phyloP scores from a whole-genome alignment of 495 filamentous ascomycete genomes.

The Daldinia caldariorum region DNA sequence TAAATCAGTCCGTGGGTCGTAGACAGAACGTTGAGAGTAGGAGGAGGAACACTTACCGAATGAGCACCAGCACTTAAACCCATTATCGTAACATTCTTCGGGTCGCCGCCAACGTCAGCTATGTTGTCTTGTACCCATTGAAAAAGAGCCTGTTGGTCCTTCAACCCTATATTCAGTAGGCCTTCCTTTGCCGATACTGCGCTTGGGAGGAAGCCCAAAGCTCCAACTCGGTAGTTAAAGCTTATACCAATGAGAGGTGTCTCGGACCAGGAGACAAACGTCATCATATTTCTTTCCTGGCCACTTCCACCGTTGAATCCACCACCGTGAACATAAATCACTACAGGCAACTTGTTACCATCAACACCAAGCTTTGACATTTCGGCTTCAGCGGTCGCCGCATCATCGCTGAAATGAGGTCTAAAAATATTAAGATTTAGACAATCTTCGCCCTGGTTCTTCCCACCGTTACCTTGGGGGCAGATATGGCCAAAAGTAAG shows the following conservation, averaged over 20 bases:
- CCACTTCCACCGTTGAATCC: constrained; percentile 61
- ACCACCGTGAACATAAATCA: constrained; percentile 67
- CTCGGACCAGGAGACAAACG: constrained; percentile 63
- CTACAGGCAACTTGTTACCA: constrained; percentile 62
- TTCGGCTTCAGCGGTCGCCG: constrained; percentile 39
- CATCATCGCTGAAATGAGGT: constrained; percentile 47
- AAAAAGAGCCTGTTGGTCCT: constrained; percentile 71
- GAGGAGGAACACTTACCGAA: constrained; percentile 55
- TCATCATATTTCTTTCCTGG: constrained; percentile 57
- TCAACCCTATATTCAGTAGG: constrained; percentile 72
- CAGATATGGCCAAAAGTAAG: constrained; percentile 56
- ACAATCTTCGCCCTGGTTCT: constrained; percentile 59
- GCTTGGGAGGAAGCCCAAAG: constrained; percentile 73
- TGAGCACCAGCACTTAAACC: constrained; percentile 75
- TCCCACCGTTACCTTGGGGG: constrained; percentile 46
- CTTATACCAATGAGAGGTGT: constrained; percentile 67
- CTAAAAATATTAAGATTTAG: constrained; percentile 62
- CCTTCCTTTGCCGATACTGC: constrained; percentile 62
- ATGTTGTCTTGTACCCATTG: constrained; percentile 73
- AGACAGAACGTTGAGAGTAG: neutral
- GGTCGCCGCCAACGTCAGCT: constrained; percentile 69
- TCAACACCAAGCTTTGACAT: constrained; percentile 36
- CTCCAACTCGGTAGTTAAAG: constrained; percentile 75
- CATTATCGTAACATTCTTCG: constrained; percentile 69
- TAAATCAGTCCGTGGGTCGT: neutral